Base-by-base conservation (phyloP, 2,329 filamentous ascomycete genomes). In the Byssothecium circinans region DNA sequence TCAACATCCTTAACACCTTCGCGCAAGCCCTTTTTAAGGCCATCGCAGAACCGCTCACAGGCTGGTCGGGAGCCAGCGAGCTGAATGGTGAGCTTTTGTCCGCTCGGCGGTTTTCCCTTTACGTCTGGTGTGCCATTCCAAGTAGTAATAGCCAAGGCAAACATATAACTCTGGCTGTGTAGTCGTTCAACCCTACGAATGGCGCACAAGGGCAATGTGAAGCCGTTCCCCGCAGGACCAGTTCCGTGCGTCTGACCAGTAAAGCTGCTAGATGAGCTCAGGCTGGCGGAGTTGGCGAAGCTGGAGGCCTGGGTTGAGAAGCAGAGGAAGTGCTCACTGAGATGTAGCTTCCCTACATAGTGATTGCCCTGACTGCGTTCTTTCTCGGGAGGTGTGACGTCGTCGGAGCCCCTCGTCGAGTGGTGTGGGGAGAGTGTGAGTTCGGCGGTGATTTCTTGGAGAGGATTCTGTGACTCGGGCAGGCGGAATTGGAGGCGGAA, bases 401-500 rank as follows among this genome's bases (percentile, higher is more conserved):
- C 67, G 50, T 63, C 57, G 29, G 56, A 44, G 47, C 59, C 56
- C 62, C 67, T 86, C 82, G 51, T 54, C 62, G 70, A 59, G 77
- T 81, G 71, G 86, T 88, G 55, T 83, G 83, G 53, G 83, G 85
- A 45, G 49, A 99, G 88, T 47, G 91, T 95, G 50, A 99, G 83
- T 77, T 99, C 94, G 66, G 94, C 91, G 52, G 88, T 91, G 74
- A 99, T 96, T 78, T 99, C 94, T 75, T 95, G 91, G 48, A 97
- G 81, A 46, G 94, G 94, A 54, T 88, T 91, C 74, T 99, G 92
- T 32, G 89, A 87, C 66, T 90, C 85, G 37, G 94, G 94, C 27
- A 99, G 86, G 58, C 94, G 89, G 77, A 99, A 99, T 74, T 99
- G 94, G 71, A 88, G 87, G 75, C 94, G 91, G 77, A 97, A 99